Evolutionary conservation across 1,284 basidiomycete genomes (phyloP).

Genomic region (Neonothopanus nambi): DNA sequence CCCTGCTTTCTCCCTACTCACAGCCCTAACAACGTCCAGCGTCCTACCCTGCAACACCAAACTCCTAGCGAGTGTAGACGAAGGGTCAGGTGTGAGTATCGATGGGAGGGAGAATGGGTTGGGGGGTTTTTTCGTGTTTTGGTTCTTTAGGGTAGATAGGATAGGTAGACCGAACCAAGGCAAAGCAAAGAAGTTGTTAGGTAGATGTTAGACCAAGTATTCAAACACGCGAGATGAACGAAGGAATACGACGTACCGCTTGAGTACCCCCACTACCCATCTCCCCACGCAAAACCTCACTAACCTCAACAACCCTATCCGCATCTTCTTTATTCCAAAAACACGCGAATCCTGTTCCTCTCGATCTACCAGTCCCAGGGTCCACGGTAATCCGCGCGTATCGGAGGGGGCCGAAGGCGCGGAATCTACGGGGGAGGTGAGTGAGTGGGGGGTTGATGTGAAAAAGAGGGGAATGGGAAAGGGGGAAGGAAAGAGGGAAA

Average conservation of each 20-base stretch:
- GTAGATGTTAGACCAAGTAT: too few species aligned
- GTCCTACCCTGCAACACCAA: conserved; percentile 93
- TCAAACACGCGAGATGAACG: not conserved
- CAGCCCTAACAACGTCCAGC: conserved; percentile 87
- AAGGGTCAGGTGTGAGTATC: conserved; percentile 93
- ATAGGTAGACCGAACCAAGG: too few species aligned
- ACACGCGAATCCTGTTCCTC: conserved; percentile 96
- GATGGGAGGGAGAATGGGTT: conserved; percentile 88
- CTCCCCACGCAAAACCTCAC: conserved; percentile 71
- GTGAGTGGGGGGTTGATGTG: too few species aligned
- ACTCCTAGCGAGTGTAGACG: conserved; percentile 78
- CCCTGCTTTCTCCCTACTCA: conserved; percentile 86
- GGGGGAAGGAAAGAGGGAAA: too few species aligned
- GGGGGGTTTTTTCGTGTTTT: too few species aligned
- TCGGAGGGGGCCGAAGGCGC: conserved; percentile 87
- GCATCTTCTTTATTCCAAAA: conserved; percentile 96
- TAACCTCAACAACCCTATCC: conserved; percentile 82
- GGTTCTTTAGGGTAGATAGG: too few species aligned
- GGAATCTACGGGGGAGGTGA: too few species aligned
- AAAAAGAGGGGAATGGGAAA: too few species aligned
- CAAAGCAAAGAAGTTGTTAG: too few species aligned
- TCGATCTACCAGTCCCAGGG: conserved; percentile 77
- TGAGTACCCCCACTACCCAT: conserved; percentile 42
- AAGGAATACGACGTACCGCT: conserved; percentile 29
- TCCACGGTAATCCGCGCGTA: conserved; percentile 95